phyloP scores from a whole-genome alignment of 257 asterid genomes.

The Datura wrightii region DNA sequence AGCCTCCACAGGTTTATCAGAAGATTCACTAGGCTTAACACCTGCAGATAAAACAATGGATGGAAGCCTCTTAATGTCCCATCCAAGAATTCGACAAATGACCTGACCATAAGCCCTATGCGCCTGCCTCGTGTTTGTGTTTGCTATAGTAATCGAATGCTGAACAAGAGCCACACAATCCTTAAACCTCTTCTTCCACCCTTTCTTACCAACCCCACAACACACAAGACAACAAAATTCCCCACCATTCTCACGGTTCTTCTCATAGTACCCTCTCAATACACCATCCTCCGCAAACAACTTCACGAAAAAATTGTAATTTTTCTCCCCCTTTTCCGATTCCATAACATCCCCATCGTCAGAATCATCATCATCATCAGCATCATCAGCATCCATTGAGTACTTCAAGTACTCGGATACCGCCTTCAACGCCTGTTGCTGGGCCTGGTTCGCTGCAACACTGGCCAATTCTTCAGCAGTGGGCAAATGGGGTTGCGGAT shows the following conservation, averaged over 20 bases:
- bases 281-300: constrained; percentile 14
- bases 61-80: constrained; percentile 69
- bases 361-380: neutral
- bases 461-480: neutral
- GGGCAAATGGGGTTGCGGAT: neutral
- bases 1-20: constrained; percentile 32
- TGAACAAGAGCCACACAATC: constrained; percentile 77
- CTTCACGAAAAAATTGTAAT: neutral
- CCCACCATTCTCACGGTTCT: constrained; percentile 43
- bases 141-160: constrained; percentile 57
- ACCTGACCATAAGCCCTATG: constrained; percentile 68
- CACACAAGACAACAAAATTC: constrained; percentile 76
- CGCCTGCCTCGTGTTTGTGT: constrained; percentile 54
- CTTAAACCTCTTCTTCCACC: constrained; percentile 57
- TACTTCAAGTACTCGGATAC: neutral
- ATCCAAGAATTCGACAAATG: constrained; percentile 74
- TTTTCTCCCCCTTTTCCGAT: neutral
- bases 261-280: constrained; percentile 29
- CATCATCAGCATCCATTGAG: neutral
- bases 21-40: constrained; percentile 26
- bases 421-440: neutral
- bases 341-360: neutral
- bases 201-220: constrained; percentile 55
- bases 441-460: neutral
- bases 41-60: constrained; percentile 47